Evolutionary conservation across 805 yeast species (phyloP).

Genomic region (Jamesozyma jinghongensis): DNA sequence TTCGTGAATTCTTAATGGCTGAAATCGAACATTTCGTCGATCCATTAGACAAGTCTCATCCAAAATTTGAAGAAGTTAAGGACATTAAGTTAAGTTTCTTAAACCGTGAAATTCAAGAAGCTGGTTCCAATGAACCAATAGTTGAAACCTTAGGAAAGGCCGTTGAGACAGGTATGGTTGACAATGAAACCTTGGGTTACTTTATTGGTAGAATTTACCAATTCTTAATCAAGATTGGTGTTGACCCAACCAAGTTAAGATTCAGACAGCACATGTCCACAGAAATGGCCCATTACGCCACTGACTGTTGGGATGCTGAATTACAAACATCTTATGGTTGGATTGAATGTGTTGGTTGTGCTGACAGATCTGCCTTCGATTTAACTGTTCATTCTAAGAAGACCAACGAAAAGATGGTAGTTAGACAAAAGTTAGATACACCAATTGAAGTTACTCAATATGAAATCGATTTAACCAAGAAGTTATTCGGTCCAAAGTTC

Average conservation of each 20-base stretch:
- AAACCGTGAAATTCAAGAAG: slow-evolving; percentile 80
- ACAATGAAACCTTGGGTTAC: slow-evolving; percentile 94
- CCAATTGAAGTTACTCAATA: slow-evolving; percentile 75
- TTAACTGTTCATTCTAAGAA: slow-evolving; percentile 89
- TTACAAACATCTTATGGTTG: slow-evolving; percentile 93
- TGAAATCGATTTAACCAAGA: slow-evolving; percentile 84
- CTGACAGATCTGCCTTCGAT: slow-evolving; percentile 98
- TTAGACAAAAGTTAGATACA: slow-evolving; percentile 78
- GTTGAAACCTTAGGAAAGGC: slow-evolving; percentile 81
- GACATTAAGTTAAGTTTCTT: slow-evolving; percentile 67
- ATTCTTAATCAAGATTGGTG: slow-evolving; percentile 84
- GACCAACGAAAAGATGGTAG: slow-evolving; percentile 91
- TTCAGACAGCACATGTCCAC: slow-evolving; percentile 98
- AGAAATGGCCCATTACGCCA: slow-evolving; percentile 99
- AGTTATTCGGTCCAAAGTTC: slow-evolving; percentile 95
- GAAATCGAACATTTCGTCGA: slow-evolving; percentile 98
- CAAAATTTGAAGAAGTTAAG: slow-evolving; percentile 66
- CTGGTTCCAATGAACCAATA: slow-evolving; percentile 64
- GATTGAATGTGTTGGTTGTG: slow-evolving; percentile 99
- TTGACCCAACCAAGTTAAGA: slow-evolving; percentile 71
- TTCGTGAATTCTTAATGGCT: slow-evolving; percentile 98
- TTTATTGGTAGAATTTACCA: slow-evolving; percentile 87
- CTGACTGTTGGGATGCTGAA: slow-evolving; percentile 99
- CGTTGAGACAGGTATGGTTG: slow-evolving; percentile 77
- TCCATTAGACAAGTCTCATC: slow-evolving; percentile 78